Evolutionary conservation across 352 stramenopile genomes (phyloP), one percentile per base, ranked within the genome.

Genomic region (Phytophthora macrochlamydospora): DNA sequence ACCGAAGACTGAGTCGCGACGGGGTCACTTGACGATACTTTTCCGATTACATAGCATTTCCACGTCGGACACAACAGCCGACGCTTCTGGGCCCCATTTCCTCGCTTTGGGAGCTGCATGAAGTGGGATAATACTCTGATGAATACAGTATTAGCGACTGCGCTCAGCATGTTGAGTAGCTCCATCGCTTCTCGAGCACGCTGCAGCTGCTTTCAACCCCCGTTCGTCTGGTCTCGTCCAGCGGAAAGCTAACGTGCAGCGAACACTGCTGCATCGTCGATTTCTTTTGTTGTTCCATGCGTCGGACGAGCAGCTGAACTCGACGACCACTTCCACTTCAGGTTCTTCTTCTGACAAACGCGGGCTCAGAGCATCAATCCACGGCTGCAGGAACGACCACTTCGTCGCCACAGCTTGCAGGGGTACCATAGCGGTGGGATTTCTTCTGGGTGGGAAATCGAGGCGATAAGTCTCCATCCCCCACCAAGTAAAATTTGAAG

Each of bases 81-180:
- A 55, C 14, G 6, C 35, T 40, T 11, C 35, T 40, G 35, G 35
- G 35, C 35, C 0, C 54, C 44, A 40, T 62, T 38, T 45, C 58
- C 35, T 40, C 6, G 35, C 35, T 40, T 40, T 11, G 35, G 35
- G 6, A 11, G 6, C 6, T 11, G 6, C 35, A 40, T 40, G 35
- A 11, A 40, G 6, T 40, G 6, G 35, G 35, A 40, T 11, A 40
- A 11, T 11, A 40, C 6, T 11, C 9, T 40, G 6, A 40, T 11
- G 35, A 40, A 40, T 11, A 11, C 35, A 11, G 35, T 11, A 11
- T 40, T 40, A 11, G 6, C 35, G 6, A 40, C 35, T 40, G 35
- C 35, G 35, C 9, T 40, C 9, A 40, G 35, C 35, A 40, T 40
- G 35, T 6, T 40, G 35, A 40, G 9, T 6, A 40, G 35, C 35